Evolutionary conservation across 2,329 filamentous ascomycete genomes (phyloP), one percentile per base, ranked within the genome.

Genomic region (Aureobasidium sp.): DNA sequence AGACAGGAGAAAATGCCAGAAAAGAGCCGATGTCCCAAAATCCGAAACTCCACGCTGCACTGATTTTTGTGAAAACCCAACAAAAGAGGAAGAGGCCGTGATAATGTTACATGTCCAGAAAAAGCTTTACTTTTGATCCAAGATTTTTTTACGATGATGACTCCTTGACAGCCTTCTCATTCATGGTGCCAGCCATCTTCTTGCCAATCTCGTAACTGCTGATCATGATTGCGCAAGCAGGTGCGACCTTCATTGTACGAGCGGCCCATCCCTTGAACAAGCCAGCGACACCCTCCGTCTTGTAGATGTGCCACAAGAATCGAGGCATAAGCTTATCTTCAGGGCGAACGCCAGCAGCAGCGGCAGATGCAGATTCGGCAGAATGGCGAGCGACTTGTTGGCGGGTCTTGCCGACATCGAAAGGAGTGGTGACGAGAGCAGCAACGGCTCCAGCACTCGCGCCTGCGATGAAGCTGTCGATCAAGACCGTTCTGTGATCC

Each of bases 221-320:
- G 72, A 99, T 97, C 94, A 99, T 99, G 72, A 99, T 97, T 32
- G 94, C 94, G 75, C 94, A 99, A 0, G 93, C 91, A 1, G 94
- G 94, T 1, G 94, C 93, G 5, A 99, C 92, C 73, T 97, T 97
- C 64, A 97, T 79, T 67, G 91, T 96, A 42, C 94, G 82, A 0
- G 94, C 91, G 29, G 91, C 87, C 90, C 92, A 97, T 47, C 94
- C 94, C 68, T 82, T 89, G 83, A 95, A 97, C 5, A 99, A 77
- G 0, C 94, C 94, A 1, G 83, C 72, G 16, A 86, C 72, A 2
- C 94, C 94, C 75, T 97, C 93, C 59, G 88, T 88, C 67, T 84
- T 83, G 78, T 93, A 95, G 57, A 99, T 97, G 69, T 96, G 91
- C 80, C 85, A 86, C n/a, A 99, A 78, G 63, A 97, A 88, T 45